Evolutionary conservation across 2,329 filamentous ascomycete species (phyloP).

Genomic region (Colletotrichum sp.): DNA sequence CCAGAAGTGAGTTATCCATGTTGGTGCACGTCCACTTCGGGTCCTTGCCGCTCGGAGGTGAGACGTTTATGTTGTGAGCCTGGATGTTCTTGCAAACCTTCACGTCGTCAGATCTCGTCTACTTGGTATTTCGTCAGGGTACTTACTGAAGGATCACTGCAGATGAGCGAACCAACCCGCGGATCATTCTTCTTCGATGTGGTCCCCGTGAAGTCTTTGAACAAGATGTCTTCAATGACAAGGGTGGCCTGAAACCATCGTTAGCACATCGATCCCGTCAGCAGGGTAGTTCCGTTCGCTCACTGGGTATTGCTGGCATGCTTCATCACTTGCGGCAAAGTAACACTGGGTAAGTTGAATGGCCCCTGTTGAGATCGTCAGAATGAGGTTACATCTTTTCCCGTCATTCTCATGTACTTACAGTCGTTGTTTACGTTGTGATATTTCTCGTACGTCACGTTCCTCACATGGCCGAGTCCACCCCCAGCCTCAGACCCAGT

Average conservation of each 20-base stretch:
- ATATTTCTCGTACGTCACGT: neutral
- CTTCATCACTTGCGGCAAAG: neutral
- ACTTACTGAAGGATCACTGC: neutral
- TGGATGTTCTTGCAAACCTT: neutral
- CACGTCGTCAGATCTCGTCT: neutral
- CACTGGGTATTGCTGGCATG: neutral
- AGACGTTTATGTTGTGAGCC: neutral
- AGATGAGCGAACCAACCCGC: neutral
- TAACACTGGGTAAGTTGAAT: neutral
- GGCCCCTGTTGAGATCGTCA: neutral
- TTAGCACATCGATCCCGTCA: neutral
- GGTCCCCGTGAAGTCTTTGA: neutral
- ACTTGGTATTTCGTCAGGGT: rapidly evolving
- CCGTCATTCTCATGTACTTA: neutral
- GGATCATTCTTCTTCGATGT: neutral
- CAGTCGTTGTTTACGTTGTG: neutral
- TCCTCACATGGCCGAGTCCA: neutral
- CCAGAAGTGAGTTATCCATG: neutral
- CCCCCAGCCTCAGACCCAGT: neutral
- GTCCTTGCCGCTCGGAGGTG: neutral
- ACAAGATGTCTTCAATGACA: neutral
- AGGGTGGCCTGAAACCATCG: neutral
- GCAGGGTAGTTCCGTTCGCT: neutral
- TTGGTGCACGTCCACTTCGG: neutral
- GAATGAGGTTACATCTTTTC: neutral